Evolutionary conservation across 2,329 filamentous ascomycete species (phyloP).

Genomic region (Paecilomyces fulvus): DNA sequence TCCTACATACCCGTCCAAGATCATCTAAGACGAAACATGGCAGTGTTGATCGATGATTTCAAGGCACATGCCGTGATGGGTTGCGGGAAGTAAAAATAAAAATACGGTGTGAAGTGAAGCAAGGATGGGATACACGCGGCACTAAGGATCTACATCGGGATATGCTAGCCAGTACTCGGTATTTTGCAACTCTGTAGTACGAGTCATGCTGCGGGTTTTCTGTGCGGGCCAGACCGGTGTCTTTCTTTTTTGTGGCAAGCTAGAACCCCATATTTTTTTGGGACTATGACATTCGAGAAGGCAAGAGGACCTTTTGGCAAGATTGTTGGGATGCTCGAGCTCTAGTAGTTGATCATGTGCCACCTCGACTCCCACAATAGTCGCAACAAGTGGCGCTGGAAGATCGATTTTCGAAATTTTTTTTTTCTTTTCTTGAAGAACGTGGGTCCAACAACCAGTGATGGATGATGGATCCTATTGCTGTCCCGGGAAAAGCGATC

Average conservation of each 20-base stretch:
- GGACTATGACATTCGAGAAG: no score
- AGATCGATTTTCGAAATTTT: background rate
- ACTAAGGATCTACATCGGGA: background rate
- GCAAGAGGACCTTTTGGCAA: no score
- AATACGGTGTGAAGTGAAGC: background rate
- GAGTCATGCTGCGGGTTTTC: background rate
- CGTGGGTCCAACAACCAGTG: background rate
- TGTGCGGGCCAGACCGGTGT: no score
- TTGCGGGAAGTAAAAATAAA: background rate
- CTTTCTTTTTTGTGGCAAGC: no score
- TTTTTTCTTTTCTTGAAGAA: background rate
- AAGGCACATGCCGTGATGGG: background rate
- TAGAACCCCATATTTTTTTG: no score
- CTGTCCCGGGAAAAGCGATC: background rate
- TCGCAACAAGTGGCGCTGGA: background rate
- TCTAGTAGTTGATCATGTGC: no score
- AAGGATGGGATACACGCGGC: background rate
- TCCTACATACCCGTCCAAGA: background rate
- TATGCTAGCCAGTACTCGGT: background rate
- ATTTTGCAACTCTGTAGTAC: background rate
- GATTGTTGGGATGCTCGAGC: no score
- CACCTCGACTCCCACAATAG: background rate
- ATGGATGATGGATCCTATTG: background rate
- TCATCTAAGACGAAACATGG: background rate
- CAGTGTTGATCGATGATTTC: background rate